Percentiles rank a stretch among this genome's conserved stretches.
These are phyloP conservation scores for Euphorbia tirucalli DNA, from an alignment of 345 rosid species.

Conservation along the genomic window DNA sequence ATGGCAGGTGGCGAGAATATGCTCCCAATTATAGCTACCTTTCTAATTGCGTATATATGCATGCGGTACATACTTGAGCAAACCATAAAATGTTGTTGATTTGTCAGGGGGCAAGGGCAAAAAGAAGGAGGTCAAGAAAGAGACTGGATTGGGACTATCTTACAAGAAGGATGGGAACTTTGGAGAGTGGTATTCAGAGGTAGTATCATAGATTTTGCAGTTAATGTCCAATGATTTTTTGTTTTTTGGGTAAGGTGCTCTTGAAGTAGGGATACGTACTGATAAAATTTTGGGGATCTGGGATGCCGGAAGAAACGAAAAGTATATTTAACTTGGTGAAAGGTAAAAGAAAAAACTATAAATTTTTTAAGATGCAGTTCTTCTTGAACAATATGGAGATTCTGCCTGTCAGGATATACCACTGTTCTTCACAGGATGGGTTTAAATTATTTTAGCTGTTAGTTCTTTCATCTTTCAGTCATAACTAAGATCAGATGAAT, in stretches of 20 bases:
- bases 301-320: not conserved
- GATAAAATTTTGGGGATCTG: too few relatives aligned
- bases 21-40: not conserved
- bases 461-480: not conserved
- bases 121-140: slow-evolving; percentile 96
- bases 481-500: not conserved
- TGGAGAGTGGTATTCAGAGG: slow-evolving; percentile 98
- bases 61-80: not conserved
- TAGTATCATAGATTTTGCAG: slow-evolving; percentile 20
- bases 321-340: not conserved
- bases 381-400: not conserved
- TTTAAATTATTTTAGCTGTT: not conserved
- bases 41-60: not conserved
- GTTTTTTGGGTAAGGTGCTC: not conserved
- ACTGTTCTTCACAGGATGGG: not conserved
- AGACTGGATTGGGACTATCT: slow-evolving; percentile 84
- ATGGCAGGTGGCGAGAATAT: slow-evolving; percentile 37
- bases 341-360: not conserved
- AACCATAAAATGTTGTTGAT: not conserved
- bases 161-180: slow-evolving; percentile 80
- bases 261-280: not conserved
- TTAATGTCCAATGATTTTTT: not conserved
- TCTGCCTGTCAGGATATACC: not conserved
- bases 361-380: not conserved
- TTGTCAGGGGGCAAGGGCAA: slow-evolving; percentile 60